Evolutionary conservation across 208 protist genomes (phyloP).

Genomic region (Jaenimonas drosophilae): DNA sequence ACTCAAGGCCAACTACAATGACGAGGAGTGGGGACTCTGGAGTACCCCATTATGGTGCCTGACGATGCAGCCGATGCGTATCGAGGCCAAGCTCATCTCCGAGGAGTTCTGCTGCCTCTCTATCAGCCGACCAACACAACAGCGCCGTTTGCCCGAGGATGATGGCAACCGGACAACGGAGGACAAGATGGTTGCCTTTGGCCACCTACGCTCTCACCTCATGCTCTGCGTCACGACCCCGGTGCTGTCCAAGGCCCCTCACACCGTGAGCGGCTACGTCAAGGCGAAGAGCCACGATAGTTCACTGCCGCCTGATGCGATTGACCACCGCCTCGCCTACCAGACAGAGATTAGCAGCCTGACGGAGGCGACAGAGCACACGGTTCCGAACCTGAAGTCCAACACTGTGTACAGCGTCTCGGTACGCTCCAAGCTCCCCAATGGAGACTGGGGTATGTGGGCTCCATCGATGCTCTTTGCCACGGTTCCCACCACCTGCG

Average conservation of each 20-base stretch:
- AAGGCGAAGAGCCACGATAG: constrained; percentile 50
- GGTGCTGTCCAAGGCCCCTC: constrained; percentile 43
- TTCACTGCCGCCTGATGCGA: constrained; percentile 59
- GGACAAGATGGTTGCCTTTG: constrained; percentile 66
- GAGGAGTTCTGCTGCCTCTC: constrained; percentile 81
- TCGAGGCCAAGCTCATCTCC: constrained; percentile 82
- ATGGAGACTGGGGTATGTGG: constrained; percentile 89
- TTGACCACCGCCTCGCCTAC: constrained; percentile 72
- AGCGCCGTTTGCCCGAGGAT: constrained; percentile 76
- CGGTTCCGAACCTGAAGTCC: constrained; percentile 74
- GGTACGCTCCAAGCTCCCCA: constrained; percentile 75
- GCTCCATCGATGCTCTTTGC: constrained; percentile 68
- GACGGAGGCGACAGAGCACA: constrained; percentile 50
- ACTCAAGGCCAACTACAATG: constrained; percentile 90
- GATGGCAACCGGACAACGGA: constrained; percentile 71
- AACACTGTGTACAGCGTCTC: constrained; percentile 86
- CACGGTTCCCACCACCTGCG: constrained; percentile 67
- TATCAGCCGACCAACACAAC: constrained; percentile 54
- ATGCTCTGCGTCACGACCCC: constrained; percentile 90
- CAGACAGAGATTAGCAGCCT: constrained; percentile 71
- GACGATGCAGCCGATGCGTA: constrained; percentile 82
- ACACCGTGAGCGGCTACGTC: constrained; percentile 22
- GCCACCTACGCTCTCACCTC: constrained; percentile 62
- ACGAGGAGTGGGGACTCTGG: constrained; percentile 90
- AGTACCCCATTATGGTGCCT: constrained; percentile 84